Percentiles rank a stretch among this genome's conserved stretches.
These are phyloP conservation scores for Rhizophagus clarus DNA, from an alignment of 192 early-diverging fungal genomes.

Conservation along the genomic window DNA sequence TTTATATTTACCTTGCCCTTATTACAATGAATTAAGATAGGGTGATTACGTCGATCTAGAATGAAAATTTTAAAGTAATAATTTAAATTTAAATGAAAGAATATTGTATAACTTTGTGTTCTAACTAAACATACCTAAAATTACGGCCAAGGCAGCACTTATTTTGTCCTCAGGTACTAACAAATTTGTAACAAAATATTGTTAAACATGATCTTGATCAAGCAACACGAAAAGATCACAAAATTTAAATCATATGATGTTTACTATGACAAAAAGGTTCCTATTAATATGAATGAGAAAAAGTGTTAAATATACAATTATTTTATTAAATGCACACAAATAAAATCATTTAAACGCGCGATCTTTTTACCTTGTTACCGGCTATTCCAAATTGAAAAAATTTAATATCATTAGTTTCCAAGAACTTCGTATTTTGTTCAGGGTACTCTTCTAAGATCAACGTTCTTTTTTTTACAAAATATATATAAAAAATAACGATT, in stretches of 20 bases:
- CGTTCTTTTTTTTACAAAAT: slow-evolving; percentile 53
- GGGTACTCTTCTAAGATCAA: slow-evolving; percentile 92
- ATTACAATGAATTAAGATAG: slow-evolving; percentile 94
- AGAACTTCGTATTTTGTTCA: slow-evolving; percentile 82
- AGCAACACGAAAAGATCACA: background rate
- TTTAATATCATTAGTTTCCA: slow-evolving; percentile 74
- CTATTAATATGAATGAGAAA: background rate
- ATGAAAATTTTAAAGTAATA: slow-evolving; percentile 39
- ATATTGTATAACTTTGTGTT: background rate
- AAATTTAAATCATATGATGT: background rate
- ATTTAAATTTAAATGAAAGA: slow-evolving; percentile 20
- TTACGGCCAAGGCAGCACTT: slow-evolving; percentile 54
- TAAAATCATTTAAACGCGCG: background rate
- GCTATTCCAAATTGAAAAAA: slow-evolving; percentile 88
- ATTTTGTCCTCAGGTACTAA: slow-evolving; percentile 66
- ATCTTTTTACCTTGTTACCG: slow-evolving; percentile 83
- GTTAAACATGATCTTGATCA: background rate
- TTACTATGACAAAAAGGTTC: background rate
- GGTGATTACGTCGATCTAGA: slow-evolving; percentile 72
- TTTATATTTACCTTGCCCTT: slow-evolving; percentile 77
- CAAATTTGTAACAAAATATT: background rate
- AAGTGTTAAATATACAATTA: background rate
- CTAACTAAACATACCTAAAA: slow-evolving; percentile 41
- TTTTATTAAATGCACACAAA: background rate
- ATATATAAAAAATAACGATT: background rate